Base-by-base conservation (phyloP, 1,139 yeast genomes). In the Keqinozyma sinolaborantium region DNA sequence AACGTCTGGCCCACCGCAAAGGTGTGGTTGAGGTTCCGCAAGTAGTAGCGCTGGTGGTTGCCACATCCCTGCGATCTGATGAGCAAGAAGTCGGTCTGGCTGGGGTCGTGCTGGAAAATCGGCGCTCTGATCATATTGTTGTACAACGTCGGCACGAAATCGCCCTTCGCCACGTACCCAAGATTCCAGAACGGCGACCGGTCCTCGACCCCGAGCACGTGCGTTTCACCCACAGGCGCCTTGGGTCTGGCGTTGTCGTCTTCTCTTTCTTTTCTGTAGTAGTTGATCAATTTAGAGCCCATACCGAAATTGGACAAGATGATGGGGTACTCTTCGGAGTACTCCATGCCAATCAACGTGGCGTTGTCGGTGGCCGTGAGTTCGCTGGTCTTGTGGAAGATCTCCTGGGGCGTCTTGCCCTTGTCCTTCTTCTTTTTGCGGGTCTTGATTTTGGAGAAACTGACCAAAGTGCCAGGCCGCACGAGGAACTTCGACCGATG, bases 181-280 rank as follows among this genome's bases (percentile, higher is more conserved):
- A 88, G 94, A 53, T 90, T 92, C 98, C 98, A 94, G 53, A 92
- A 94, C 9, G 99, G 97, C 9, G 95, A 85, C 46, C 95, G 73
- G 57, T 94, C 99, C 51, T 88, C 96, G 2, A 86, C 87, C 12
- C 97, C 97, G 25, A 94, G 66, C 3, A 94, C 96, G 58, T 86
- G 95, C 0, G 98, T 92, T 56, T 94, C 99, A 31, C 99, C 99
- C 26, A 88, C 71, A 2, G 87, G 77, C 7, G 90, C 70, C 48
- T 90, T 90, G 0, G 98, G 98, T 40, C 98, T 76, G 4, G 84
- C 70, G 5, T 78, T 75, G 52, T 94, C 99, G 33, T 85, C 92
- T 11, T 83, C 87, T 37, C 70, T 71, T 41, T 77, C 79, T 53
- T 92, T 90, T 43, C 98, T 71, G 56, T 94, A 94, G 51, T 94